Percentiles rank a stretch among this genome's conserved stretches.
Evolutionary conservation across 306 rosid genomes (phyloP).

Genomic region (Prinsepia uniflora): DNA sequence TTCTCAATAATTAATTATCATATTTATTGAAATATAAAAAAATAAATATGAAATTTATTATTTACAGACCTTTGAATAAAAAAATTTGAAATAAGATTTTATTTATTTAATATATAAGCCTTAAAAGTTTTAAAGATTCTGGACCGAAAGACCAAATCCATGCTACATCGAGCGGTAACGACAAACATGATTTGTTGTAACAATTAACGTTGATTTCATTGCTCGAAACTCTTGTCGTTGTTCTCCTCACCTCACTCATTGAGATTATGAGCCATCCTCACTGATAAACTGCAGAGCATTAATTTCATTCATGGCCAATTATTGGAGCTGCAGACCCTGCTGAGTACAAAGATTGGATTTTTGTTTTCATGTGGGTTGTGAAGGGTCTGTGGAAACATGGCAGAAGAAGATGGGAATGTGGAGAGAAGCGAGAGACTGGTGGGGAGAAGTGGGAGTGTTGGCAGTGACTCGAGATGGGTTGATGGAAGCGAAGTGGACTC

Average conservation of each 20-base stretch:
- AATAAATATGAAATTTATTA: too few species aligned
- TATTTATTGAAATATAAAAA: too few species aligned
- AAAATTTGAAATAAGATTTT: too few species aligned
- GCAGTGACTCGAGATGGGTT: conserved; percentile 72
- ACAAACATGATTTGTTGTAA: not conserved
- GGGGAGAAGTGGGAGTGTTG: conserved; percentile 31
- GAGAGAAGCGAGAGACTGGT: conserved; percentile 58
- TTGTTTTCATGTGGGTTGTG: conserved; percentile 27
- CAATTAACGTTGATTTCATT: not conserved
- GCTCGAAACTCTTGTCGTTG: not conserved
- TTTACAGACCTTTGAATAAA: too few species aligned
- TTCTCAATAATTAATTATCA: too few species aligned
- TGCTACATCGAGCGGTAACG: not conserved
- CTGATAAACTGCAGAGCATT: too few species aligned
- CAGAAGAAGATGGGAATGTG: conserved; percentile 53
- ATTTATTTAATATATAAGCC: too few species aligned
- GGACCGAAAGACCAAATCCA: too few species aligned
- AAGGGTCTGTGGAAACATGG: conserved; percentile 34
- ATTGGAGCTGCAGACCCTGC: not conserved
- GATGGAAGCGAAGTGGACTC: conserved; percentile 82
- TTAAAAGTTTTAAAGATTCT: too few species aligned
- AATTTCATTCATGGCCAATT: not conserved
- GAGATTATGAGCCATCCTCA: not conserved
- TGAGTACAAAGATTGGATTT: not conserved
- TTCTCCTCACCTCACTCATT: not conserved